These are phyloP conservation scores for Takashimella koratensis DNA, from an alignment of 1,284 basidiomycete genomes.

Conservation along the genomic window DNA sequence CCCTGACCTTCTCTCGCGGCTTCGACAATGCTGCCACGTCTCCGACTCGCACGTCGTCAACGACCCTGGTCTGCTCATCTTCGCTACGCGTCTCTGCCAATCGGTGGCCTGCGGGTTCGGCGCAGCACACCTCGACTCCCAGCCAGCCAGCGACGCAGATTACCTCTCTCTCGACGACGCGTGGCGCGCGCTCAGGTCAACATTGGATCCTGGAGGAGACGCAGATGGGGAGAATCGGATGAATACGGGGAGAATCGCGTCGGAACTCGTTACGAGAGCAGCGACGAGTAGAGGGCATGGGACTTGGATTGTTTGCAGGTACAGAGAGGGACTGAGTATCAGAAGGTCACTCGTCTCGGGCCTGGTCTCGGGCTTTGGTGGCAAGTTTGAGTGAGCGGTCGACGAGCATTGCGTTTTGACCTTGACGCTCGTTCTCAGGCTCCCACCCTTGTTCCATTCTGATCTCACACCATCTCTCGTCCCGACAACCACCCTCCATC, in stretches of 20 bases:
- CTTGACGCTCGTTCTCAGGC: no score
- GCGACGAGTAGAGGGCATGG: slow-evolving; percentile 34
- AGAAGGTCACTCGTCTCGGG: slow-evolving; percentile 37
- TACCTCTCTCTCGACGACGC: slow-evolving; percentile 44
- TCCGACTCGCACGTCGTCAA: slow-evolving; percentile 48
- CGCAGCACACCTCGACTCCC: slow-evolving; percentile 34
- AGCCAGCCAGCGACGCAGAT: slow-evolving; percentile 35
- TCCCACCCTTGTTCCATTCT: no score
- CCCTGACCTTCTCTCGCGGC: slow-evolving; percentile 44
- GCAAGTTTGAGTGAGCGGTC: slow-evolving; percentile 32
- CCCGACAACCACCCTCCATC: background rate
- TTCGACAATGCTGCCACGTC: slow-evolving; percentile 48
- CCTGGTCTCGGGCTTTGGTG: slow-evolving; percentile 45
- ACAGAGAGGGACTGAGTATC: slow-evolving; percentile 45
- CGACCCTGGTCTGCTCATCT: slow-evolving; percentile 47
- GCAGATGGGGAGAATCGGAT: slow-evolving; percentile 44
- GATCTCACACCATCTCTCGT: no score
- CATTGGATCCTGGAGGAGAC: slow-evolving; percentile 43
- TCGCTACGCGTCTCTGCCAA: slow-evolving; percentile 47
- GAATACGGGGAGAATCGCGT: slow-evolving; percentile 48
- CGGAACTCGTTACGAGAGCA: slow-evolving; percentile 46
- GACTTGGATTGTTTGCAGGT: slow-evolving; percentile 42
- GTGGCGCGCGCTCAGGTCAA: slow-evolving; percentile 41
- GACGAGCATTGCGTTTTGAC: no score
- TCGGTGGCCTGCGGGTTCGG: slow-evolving; percentile 42